Evolutionary conservation across 2,329 filamentous ascomycete genomes (phyloP), one percentile per base, ranked within the genome.

Genomic region (Exophiala aquamarina): DNA sequence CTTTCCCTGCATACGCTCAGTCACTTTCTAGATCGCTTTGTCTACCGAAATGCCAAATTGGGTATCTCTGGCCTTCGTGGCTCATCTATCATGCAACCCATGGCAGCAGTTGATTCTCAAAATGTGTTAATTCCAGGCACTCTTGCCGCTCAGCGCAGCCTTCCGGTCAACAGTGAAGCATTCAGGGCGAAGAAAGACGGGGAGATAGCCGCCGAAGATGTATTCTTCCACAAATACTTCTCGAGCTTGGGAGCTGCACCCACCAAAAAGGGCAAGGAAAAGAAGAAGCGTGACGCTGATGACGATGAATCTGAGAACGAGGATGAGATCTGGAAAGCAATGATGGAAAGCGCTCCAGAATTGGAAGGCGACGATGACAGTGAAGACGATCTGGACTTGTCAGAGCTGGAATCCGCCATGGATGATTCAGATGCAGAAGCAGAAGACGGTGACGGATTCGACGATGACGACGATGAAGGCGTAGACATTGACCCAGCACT

Each of bases 221-320:
- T 90, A 31, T 98, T 98, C 81, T 98, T 98, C 81, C 93, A 98
- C 68, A 84, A 89, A 57, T 98, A 98, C 79, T 98, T 98, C 70
- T 84, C 82, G 50, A 81, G 84, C 52, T 70, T 87, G 45, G 82
- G 83, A 54, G 89, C 83, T 67, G 79, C 74, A 58, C 76, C 77
- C 61, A 66, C 66, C 52, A 77, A 75, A 60, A 76, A 77, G 59
- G 10, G 20, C 3, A 48, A 49, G 41, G 73, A 76, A 56, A 79
- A 76, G 61, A 73, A 61, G 31, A 66, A 66, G 39, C 69, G 68
- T 45, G 64, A 59, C n/a, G 66, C 63, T 10, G 67, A 64, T n/a
- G 66, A 70, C 15, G 74, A 72, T 3, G 70, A 69, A 41, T 83
- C 84, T 46, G 79, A 76, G 14, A 74, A 79, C 44, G 86, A 91